phyloP scores from a whole-genome alignment of 805 yeast genomes.

The Saccharomyces jurei region DNA sequence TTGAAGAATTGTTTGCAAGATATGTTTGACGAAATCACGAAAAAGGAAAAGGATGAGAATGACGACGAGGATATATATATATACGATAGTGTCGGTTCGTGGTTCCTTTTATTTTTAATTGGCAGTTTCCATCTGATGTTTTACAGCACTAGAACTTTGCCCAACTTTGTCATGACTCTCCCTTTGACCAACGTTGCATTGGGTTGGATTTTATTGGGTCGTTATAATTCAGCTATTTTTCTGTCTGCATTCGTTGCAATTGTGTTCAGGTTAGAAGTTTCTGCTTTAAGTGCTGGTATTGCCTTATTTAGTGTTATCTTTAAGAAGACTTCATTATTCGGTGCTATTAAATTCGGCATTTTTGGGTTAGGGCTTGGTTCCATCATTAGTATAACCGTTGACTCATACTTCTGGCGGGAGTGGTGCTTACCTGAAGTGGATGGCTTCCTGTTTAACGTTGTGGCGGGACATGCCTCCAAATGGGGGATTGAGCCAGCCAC shows the following conservation, averaged over 20 bases:
- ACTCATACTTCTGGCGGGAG: constrained; percentile 68
- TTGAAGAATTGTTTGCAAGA: constrained; percentile 39
- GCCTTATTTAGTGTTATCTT: constrained; percentile 39
- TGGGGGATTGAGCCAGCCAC: constrained; percentile 83
- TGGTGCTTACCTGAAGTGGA: constrained; percentile 65
- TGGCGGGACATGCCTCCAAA: constrained; percentile 60
- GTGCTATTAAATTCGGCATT: constrained; percentile 34
- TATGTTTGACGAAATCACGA: constrained; percentile 10
- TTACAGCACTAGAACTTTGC: constrained; percentile 78
- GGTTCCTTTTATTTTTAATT: constrained; percentile 52
- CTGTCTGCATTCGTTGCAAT: constrained; percentile 55
- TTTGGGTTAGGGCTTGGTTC: constrained; percentile 38
- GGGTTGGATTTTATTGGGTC: constrained; percentile 43
- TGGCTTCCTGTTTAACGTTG: constrained; percentile 65
- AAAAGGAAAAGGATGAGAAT: constrained; percentile 8
- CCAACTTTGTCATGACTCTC: constrained; percentile 71
- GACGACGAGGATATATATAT: constrained; percentile 6
- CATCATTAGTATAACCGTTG: constrained; percentile 49
- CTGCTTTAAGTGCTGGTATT: constrained; percentile 44
- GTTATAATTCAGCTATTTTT: constrained; percentile 40
- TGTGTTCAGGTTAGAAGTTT: constrained; percentile 66
- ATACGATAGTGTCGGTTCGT: constrained; percentile 35
- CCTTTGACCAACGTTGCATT: constrained; percentile 60
- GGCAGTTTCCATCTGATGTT: constrained; percentile 74
- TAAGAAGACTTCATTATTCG: constrained; percentile 38